Conservation (phyloP, 768 basidiomycete genomes). For the Exidia glandulosa region DNA sequence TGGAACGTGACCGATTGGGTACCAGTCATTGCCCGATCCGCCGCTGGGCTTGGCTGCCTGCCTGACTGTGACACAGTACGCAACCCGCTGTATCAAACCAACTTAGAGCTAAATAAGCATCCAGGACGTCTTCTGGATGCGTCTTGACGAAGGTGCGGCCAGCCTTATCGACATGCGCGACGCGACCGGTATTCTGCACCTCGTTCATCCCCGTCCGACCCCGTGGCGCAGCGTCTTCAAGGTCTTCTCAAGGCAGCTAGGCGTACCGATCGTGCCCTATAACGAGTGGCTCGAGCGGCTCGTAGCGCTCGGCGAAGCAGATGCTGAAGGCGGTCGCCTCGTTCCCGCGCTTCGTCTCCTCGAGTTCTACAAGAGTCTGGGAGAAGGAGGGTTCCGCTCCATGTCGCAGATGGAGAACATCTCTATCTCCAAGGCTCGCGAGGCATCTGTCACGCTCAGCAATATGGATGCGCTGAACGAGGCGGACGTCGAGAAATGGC, state of each 20-base stretch:
- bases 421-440: not conserved
- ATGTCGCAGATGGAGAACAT: not conserved
- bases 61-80: conserved; percentile 22
- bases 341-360: conserved; percentile 17
- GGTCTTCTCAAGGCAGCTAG: conserved; percentile 8
- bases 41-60: conserved; percentile 20
- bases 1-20: conserved; percentile 37
- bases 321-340: not conserved
- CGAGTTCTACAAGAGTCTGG: conserved; percentile 10
- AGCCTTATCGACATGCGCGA: conserved; percentile 16
- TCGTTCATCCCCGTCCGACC: conserved; percentile 14
- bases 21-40: conserved; percentile 28
- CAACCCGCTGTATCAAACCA: not conserved
- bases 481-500: not conserved
- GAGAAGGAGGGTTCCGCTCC: not conserved
- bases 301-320: not conserved
- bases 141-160: conserved; percentile 13
- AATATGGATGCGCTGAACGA: not conserved
- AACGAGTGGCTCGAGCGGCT: conserved; percentile 13
- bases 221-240: conserved; percentile 12
- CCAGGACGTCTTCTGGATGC: conserved; percentile 16
- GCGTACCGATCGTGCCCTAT: conserved; percentile 15
- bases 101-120: not conserved
- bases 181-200: conserved; percentile 8
- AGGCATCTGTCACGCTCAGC: not conserved